Conservation (phyloP, 345 rosid species). For the Gossypium herbaceum region DNA sequence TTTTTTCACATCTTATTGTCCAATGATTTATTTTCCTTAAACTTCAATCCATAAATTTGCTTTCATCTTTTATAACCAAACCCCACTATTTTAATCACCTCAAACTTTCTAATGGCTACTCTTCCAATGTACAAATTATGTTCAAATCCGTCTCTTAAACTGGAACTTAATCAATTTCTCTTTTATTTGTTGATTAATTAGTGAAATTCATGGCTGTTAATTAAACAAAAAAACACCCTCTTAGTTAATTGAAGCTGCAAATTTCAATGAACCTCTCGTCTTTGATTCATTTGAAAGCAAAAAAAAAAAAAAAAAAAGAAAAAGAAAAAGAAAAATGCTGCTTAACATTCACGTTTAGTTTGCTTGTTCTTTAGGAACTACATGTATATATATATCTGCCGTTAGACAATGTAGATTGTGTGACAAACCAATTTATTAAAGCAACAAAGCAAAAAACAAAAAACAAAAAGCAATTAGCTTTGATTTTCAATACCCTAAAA, state of each 20-base stretch:
- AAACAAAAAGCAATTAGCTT: not conserved
- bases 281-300: constrained; percentile 14
- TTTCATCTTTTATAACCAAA: not conserved
- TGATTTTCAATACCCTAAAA: not conserved
- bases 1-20: not conserved
- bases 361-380: not conserved
- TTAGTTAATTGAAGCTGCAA: not conserved
- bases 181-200: no score
- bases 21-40: not conserved
- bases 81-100: not conserved
- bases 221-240: not conserved
- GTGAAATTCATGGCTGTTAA: not conserved
- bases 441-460: no score
- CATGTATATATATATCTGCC: constrained; percentile 3
- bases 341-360: not conserved
- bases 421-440: constrained; percentile 17
- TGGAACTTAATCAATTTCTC: not conserved
- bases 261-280: not conserved
- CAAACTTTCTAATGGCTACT: not conserved
- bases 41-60: not conserved
- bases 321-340: no score
- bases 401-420: constrained; percentile 32
- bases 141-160: not conserved
- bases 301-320: not conserved
- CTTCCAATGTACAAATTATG: not conserved